phyloP scores from a whole-genome alignment of 192 early-diverging fungal species.

The Coemansia sp. region DNA sequence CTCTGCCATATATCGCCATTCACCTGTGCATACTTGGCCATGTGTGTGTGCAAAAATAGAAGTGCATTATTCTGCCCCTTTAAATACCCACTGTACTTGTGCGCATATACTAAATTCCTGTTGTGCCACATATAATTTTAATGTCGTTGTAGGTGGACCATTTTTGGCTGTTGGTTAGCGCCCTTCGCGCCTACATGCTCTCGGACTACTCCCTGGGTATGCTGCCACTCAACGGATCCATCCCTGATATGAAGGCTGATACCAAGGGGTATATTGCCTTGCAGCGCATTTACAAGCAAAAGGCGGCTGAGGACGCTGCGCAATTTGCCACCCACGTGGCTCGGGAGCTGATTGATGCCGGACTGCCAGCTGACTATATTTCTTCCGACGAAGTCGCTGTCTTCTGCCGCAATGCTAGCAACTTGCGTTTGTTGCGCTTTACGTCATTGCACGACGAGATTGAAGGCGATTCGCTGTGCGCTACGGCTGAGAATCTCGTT shows the following conservation, averaged over 20 bases:
- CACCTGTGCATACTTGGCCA: slow-evolving; percentile 1
- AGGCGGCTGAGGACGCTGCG: slow-evolving; percentile 70
- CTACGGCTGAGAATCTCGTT: not conserved
- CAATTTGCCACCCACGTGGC: slow-evolving; percentile 56
- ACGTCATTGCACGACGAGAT: slow-evolving; percentile 23
- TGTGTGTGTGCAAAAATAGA: not conserved
- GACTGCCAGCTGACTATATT: slow-evolving; percentile 58
- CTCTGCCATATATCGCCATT: slow-evolving; percentile 9
- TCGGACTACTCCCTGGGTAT: slow-evolving; percentile 66
- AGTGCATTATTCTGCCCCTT: not conserved
- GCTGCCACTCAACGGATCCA: slow-evolving; percentile 80
- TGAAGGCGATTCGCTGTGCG: slow-evolving; percentile 8
- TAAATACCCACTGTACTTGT: slow-evolving; percentile 11
- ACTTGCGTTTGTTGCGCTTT: slow-evolving; percentile 65
- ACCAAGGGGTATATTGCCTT: slow-evolving; percentile 82
- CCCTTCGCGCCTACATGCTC: slow-evolving; percentile 75
- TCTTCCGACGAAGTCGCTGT: slow-evolving; percentile 66
- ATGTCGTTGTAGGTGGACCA: slow-evolving; percentile 23
- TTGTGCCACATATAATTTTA: slow-evolving; percentile 5
- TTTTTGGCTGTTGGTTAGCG: slow-evolving; percentile 88
- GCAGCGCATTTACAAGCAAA: slow-evolving; percentile 83
- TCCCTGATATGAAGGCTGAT: slow-evolving; percentile 98
- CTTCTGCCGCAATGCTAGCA: slow-evolving; percentile 83
- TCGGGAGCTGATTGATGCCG: slow-evolving; percentile 53
- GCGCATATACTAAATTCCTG: slow-evolving; percentile 10